A percentile compares a stretch with the other conserved stretches of the same genome.
phyloP scores from a whole-genome alignment of 495 filamentous ascomycete genomes.

The Podospora comata region DNA sequence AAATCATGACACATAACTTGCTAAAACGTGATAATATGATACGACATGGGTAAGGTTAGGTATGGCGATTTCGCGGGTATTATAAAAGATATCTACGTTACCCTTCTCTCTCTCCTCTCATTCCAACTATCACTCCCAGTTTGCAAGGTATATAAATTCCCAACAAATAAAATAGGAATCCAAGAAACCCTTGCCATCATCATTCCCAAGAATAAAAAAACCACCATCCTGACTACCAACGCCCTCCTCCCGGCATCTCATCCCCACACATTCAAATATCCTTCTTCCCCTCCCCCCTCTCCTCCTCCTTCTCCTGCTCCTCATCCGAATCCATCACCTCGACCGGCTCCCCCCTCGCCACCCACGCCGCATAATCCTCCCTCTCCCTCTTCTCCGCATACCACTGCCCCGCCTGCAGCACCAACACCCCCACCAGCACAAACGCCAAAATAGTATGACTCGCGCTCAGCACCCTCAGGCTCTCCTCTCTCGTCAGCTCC shows the following conservation, averaged over 20 bases:
- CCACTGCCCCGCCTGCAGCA: constrained; percentile 97
- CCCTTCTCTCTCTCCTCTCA: no score
- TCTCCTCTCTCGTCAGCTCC: constrained; percentile 72
- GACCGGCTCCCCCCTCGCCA: constrained; percentile 3
- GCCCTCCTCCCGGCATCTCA: neutral
- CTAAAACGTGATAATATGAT: no score
- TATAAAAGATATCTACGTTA: no score
- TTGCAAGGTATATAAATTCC: no score
- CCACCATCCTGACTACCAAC: neutral
- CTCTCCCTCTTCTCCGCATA: constrained; percentile 92
- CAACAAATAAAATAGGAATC: no score
- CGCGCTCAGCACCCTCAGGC: constrained; percentile 83
- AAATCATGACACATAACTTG: no score
- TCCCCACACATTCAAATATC: neutral
- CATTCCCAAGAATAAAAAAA: neutral
- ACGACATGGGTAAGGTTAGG: no score
- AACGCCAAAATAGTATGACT: constrained; percentile 94
- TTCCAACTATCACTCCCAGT: no score
- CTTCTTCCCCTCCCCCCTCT: constrained; percentile 20
- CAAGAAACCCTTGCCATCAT: no score
- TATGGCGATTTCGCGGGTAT: no score
- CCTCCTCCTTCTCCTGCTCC: constrained; percentile 42
- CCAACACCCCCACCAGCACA: constrained; percentile 83
- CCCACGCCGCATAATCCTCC: constrained; percentile 56
- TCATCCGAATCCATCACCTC: constrained; percentile 57